A percentile compares a stretch with the other conserved stretches of the same genome.
Conservation (phyloP, 1,139 yeast genomes). For the Pichia sorboxylosa region DNA sequence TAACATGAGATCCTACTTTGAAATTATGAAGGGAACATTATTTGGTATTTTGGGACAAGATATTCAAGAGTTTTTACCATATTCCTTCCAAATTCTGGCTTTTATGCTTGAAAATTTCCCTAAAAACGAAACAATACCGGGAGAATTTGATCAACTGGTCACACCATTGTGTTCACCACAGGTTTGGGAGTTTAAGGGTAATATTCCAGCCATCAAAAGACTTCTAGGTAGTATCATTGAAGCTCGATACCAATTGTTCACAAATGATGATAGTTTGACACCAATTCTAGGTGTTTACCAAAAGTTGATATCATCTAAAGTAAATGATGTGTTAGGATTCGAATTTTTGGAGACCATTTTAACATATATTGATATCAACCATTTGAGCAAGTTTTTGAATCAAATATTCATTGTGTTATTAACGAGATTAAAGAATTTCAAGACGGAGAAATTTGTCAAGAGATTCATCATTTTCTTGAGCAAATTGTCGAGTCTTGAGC, state of each 20-base stretch:
- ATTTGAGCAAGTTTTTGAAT: constrained; percentile 45
- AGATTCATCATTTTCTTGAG: constrained; percentile 59
- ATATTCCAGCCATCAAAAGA: constrained; percentile 85
- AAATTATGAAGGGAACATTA: constrained; percentile 53
- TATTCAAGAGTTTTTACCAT: constrained; percentile 89
- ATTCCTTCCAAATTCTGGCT: constrained; percentile 79
- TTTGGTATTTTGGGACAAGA: constrained; percentile 65
- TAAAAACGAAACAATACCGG: constrained; percentile 39
- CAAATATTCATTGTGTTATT: constrained; percentile 68
- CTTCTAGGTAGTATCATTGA: constrained; percentile 60
- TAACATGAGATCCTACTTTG: constrained; percentile 35
- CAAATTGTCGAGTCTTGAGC: constrained; percentile 32
- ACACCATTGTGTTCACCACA: constrained; percentile 79
- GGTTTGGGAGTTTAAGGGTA: constrained; percentile 89
- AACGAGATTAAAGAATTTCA: constrained; percentile 67
- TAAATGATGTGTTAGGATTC: constrained; percentile 72
- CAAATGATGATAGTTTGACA: constrained; percentile 36
- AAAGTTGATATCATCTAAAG: constrained; percentile 74
- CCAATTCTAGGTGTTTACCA: constrained; percentile 96
- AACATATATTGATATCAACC: constrained; percentile 39
- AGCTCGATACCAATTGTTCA: constrained; percentile 46
- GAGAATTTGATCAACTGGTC: constrained; percentile 50
- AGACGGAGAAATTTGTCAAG: constrained; percentile 73
- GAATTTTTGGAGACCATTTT: constrained; percentile 69
- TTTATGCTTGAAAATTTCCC: constrained; percentile 62